A percentile compares a stretch with the other conserved stretches of the same genome.
phyloP scores from a whole-genome alignment of 345 rosid species.

The Citrus glauca region DNA sequence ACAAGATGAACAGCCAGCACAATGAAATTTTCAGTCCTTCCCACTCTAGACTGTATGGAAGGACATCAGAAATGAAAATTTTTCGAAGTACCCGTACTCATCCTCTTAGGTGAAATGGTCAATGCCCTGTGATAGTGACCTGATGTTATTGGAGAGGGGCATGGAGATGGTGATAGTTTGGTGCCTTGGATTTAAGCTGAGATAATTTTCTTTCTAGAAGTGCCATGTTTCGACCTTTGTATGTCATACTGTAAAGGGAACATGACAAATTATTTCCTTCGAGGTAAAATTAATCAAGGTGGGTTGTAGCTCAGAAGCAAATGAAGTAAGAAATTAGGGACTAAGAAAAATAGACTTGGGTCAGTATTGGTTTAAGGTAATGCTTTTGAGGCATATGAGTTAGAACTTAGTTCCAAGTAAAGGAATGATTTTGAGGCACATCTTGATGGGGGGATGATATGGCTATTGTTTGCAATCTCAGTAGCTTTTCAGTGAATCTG shows the following conservation, averaged over 20 bases:
- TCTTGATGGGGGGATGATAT: constrained; percentile 1
- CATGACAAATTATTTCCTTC: background rate
- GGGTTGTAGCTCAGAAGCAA: background rate
- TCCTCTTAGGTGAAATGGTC: background rate
- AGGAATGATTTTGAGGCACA: background rate
- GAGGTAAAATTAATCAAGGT: background rate
- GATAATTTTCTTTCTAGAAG: background rate
- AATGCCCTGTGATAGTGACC: background rate
- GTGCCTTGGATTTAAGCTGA: background rate
- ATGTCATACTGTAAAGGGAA: background rate
- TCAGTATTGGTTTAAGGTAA: background rate
- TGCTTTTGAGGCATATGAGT: background rate
- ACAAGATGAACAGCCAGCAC: background rate
- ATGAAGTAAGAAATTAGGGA: background rate
- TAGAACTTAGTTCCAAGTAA: background rate
- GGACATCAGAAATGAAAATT: background rate
- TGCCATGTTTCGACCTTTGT: background rate
- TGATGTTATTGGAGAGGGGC: background rate
- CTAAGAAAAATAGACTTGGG: background rate
- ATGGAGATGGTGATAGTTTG: background rate
- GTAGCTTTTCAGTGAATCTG: background rate
- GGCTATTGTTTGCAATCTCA: background rate
- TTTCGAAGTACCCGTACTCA: background rate
- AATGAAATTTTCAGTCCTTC: background rate
- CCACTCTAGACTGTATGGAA: background rate